Conservation (phyloP, 176 grass and related monocot genomes). For the Ensete ventricosum region DNA sequence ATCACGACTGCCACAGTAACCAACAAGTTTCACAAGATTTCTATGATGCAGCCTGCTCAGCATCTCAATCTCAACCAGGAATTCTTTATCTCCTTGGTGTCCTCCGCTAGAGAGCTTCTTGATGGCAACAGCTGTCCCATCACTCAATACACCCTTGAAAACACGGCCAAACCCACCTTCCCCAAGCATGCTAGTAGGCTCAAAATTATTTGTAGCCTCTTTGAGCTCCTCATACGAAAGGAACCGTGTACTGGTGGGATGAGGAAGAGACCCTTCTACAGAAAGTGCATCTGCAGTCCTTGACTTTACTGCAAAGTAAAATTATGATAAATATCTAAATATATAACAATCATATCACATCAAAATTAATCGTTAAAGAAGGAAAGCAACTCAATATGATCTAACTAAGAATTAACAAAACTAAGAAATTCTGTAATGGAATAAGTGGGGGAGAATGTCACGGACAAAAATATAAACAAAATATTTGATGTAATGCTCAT, state of each 20-base stretch:
- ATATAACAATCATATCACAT: slow-evolving; percentile 6
- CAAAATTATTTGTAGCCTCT: slow-evolving; percentile 91
- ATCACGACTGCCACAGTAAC: slow-evolving; percentile 72
- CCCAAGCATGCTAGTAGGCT: slow-evolving; percentile 64
- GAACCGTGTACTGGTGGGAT: slow-evolving; percentile 78
- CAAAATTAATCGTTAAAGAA: slow-evolving; percentile 6
- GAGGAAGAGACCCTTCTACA: slow-evolving; percentile 73
- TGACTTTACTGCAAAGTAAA: slow-evolving; percentile 48
- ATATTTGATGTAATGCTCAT: no score
- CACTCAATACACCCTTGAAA: slow-evolving; percentile 70
- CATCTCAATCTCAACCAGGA: slow-evolving; percentile 98
- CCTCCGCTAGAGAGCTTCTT: slow-evolving; percentile 85
- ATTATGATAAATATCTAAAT: slow-evolving; percentile 5
- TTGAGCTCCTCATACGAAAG: slow-evolving; percentile 86
- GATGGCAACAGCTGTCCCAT: slow-evolving; percentile 92
- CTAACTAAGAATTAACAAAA: not conserved
- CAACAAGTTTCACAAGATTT: slow-evolving; percentile 97
- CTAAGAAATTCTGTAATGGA: not conserved
- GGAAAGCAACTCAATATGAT: not conserved
- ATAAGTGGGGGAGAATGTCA: no score
- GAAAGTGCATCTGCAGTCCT: slow-evolving; percentile 58
- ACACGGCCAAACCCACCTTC: slow-evolving; percentile 98
- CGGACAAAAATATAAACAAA: no score
- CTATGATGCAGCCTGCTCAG: slow-evolving; percentile 93
- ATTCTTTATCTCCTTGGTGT: slow-evolving; percentile 96